Percentiles rank a stretch among this genome's conserved stretches.
Conservation (phyloP, 306 rosid species). For the Prosopis cineraria region DNA sequence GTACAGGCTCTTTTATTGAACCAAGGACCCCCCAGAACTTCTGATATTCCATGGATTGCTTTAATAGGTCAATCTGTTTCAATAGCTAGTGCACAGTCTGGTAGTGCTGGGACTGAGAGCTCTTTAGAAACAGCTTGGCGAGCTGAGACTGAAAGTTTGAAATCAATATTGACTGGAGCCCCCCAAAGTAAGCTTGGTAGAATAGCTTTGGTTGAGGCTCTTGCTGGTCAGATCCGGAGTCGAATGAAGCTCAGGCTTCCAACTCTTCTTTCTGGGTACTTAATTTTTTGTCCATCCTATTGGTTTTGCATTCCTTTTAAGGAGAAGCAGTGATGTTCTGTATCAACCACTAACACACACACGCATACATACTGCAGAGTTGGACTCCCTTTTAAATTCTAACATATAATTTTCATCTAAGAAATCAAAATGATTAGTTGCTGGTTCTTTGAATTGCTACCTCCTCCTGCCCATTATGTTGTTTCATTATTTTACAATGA, state of each 20-base stretch:
- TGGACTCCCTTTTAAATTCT: too few relatives aligned
- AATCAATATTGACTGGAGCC: constrained; percentile 89
- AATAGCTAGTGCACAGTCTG: constrained; percentile 89
- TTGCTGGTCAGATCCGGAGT: constrained; percentile 82
- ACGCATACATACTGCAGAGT: background rate
- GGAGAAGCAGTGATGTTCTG: background rate
- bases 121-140: constrained; percentile 96
- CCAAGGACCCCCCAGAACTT: constrained; percentile 82
- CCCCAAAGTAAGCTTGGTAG: constrained; percentile 98
- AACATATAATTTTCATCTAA: background rate
- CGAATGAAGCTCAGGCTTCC: constrained; percentile 95
- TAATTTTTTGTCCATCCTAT: constrained; percentile 33
- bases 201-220: constrained; percentile 88
- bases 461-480: background rate
- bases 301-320: background rate
- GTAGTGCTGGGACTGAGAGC: constrained; percentile 73
- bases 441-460: background rate
- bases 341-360: background rate
- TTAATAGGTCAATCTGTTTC: constrained; percentile 87
- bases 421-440: background rate
- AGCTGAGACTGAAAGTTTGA: constrained; percentile 94
- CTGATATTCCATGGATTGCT: constrained; percentile 96
- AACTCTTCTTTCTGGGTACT: constrained; percentile 83
- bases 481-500: background rate
- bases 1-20: constrained; percentile 88